A percentile compares a stretch with the other conserved stretches of the same genome.
These are phyloP conservation scores for Diaporthe citri DNA, from an alignment of 2,329 filamentous ascomycete genomes.

Conservation along the genomic window DNA sequence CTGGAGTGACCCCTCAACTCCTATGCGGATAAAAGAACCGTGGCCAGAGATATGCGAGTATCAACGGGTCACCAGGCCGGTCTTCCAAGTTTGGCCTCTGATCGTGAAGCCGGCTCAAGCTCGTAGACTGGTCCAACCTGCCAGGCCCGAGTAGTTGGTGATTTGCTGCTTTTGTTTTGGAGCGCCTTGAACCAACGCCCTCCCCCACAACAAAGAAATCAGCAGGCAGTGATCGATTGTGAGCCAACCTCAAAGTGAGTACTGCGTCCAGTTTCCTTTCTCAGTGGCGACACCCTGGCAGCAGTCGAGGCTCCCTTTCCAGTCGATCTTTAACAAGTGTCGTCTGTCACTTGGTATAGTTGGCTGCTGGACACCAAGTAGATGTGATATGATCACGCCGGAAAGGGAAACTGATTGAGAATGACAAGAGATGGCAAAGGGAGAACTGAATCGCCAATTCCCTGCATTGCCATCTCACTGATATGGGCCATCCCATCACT, in stretches of 20 bases:
- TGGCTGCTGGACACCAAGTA: neutral
- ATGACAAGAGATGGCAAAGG: neutral
- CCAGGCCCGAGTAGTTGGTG: neutral
- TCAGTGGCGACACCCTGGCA: neutral
- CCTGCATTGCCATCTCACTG: slow-evolving; percentile 8
- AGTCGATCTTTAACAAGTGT: neutral
- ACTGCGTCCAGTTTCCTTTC: neutral
- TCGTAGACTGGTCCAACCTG: neutral
- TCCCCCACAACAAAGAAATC: neutral
- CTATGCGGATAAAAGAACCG: neutral
- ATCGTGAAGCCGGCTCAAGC: neutral
- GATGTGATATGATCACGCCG: neutral
- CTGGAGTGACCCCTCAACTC: neutral
- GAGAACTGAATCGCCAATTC: slow-evolving; percentile 13
- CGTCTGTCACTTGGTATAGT: neutral
- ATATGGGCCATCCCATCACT: slow-evolving; percentile 15
- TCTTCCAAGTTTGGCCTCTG: neutral
- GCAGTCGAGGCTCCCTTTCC: neutral
- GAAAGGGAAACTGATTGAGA: neutral
- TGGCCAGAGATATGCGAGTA: slow-evolving; percentile 27
- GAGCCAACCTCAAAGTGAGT: neutral
- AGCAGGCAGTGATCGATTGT: neutral
- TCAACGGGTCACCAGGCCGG: neutral
- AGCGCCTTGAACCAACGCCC: too few relatives aligned
- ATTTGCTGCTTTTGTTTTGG: neutral